Percentiles rank a stretch among this genome's conserved stretches.
phyloP scores from a whole-genome alignment of 441 rosid genomes.

The Breynia disticha region DNA sequence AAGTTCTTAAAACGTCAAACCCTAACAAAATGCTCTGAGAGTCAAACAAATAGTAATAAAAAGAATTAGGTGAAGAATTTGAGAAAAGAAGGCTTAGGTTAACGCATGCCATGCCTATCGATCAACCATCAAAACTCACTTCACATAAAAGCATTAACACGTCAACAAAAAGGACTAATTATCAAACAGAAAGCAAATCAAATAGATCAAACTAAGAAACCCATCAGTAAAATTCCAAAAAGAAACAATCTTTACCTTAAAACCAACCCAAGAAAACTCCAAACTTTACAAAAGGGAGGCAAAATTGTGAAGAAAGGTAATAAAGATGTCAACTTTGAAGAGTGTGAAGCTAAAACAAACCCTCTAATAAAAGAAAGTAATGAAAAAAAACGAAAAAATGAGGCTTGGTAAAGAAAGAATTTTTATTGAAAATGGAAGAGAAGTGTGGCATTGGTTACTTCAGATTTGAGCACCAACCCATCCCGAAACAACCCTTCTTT shows the following conservation, averaged over 20 bases:
- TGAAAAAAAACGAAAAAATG: constrained; percentile 14
- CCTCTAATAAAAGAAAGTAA: constrained; percentile 1
- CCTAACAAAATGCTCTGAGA: constrained; percentile 19
- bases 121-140: constrained; percentile 36
- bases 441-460: constrained; percentile 29
- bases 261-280: constrained; percentile 10
- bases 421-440: constrained; percentile 18
- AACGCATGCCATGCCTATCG: constrained; percentile 25
- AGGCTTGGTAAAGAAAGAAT: constrained; percentile 7
- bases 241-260: constrained; percentile 28
- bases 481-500: constrained; percentile 17
- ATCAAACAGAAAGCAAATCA: constrained; percentile 16
- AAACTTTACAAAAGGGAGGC: constrained; percentile 19
- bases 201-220: constrained; percentile 25
- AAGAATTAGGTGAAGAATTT: no score
- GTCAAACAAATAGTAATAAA: constrained; percentile 7
- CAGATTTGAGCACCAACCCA: constrained; percentile 29
- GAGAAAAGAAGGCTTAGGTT: constrained; percentile 29
- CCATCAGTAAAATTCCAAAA: neutral
- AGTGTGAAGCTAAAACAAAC: constrained; percentile 4
- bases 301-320: constrained; percentile 15
- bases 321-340: neutral
- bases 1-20: constrained; percentile 28
- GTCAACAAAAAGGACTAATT: constrained; percentile 16
- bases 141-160: constrained; percentile 13